A percentile compares a stretch with the other conserved stretches of the same genome.
phyloP scores from a whole-genome alignment of 805 yeast genomes.

The Starmerella riodocensis region DNA sequence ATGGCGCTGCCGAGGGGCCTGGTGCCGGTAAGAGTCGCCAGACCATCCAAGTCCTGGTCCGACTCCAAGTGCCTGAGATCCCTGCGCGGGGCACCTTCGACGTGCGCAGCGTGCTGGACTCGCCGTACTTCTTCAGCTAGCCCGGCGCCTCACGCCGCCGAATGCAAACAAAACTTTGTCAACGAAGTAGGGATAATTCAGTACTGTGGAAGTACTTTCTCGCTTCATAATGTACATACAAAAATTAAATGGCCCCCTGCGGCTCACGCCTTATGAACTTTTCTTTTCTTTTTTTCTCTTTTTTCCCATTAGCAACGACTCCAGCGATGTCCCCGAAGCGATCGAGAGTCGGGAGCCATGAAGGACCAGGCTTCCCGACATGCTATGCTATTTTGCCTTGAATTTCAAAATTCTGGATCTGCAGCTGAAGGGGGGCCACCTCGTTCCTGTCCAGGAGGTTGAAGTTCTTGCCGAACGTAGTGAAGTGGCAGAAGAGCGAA shows the following conservation, averaged over 20 bases:
- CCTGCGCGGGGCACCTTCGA: conserved; percentile 79
- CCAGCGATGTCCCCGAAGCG: not conserved
- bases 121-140: conserved; percentile 62
- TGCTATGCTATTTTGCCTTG: conserved; percentile 63
- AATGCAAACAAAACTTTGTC: no score
- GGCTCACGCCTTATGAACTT: no score
- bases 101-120: conserved; percentile 53
- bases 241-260: no score
- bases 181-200: no score
- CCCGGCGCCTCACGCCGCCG: no score
- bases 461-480: conserved; percentile 76
- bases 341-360: not conserved
- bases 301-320: not conserved
- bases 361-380: no score
- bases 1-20: conserved; percentile 18
- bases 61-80: conserved; percentile 54
- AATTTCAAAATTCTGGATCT: conserved; percentile 65
- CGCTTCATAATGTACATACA: no score
- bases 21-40: not conserved
- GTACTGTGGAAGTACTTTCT: no score
- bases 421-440: conserved; percentile 58
- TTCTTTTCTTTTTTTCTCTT: not conserved
- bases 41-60: conserved; percentile 41
- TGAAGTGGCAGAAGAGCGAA: conserved; percentile 87
- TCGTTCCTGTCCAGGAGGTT: conserved; percentile 68